Evolutionary conservation across 2,329 filamentous ascomycete genomes (phyloP).

Genomic region (Cryphonectria japonica): DNA sequence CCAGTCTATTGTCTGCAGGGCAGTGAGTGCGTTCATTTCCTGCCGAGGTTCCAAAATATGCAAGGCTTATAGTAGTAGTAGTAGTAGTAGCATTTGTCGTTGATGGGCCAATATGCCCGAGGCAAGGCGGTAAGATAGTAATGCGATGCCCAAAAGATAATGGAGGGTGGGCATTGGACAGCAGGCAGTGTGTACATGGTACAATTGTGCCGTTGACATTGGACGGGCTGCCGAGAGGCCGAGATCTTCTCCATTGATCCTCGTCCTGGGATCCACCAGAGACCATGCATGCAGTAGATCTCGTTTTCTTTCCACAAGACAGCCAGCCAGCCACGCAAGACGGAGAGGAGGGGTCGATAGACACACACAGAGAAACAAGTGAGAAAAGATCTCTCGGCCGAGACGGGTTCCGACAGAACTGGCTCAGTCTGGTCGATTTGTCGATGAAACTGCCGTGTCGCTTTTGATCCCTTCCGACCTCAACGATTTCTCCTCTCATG

Average conservation of each 20-base stretch:
- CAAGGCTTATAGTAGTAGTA: too few relatives aligned
- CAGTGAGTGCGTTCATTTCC: not conserved
- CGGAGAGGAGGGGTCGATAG: not conserved
- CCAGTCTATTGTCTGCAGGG: not conserved
- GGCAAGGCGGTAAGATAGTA: not conserved
- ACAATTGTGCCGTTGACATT: not conserved
- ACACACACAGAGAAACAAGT: too few relatives aligned
- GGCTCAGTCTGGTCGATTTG: not conserved
- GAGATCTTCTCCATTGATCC: slow-evolving; percentile 1
- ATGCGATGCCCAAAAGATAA: not conserved
- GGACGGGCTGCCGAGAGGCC: not conserved
- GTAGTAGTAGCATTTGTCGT: too few relatives aligned
- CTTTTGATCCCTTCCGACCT: not conserved
- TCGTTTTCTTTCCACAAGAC: not conserved
- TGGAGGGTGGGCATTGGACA: not conserved
- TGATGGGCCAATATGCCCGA: not conserved
- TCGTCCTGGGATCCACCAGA: not conserved
- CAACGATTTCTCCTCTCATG: not conserved
- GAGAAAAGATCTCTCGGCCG: slow-evolving; percentile 2
- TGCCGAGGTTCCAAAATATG: not conserved
- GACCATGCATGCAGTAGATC: not conserved
- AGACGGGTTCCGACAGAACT: not conserved
- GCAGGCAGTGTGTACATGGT: not conserved
- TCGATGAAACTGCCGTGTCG: not conserved
- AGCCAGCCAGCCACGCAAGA: not conserved